phyloP scores from a whole-genome alignment of 768 basidiomycete species.

The Gloeophyllum trabeum region DNA sequence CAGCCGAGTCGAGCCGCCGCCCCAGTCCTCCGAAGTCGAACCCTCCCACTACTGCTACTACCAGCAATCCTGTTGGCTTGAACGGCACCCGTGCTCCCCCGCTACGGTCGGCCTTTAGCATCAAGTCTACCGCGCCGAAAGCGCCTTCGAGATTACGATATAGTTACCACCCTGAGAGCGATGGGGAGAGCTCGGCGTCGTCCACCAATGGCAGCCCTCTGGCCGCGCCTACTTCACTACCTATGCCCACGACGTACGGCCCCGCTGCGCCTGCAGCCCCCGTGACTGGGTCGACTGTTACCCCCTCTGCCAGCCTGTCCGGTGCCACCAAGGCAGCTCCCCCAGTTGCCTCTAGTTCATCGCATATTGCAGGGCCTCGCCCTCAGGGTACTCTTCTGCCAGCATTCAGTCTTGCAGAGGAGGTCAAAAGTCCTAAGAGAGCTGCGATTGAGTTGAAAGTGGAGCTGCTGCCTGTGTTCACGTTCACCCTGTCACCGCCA shows the following conservation, averaged over 20 bases:
- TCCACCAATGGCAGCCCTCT: too few relatives aligned
- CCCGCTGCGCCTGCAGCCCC: neutral
- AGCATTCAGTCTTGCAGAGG: conserved; percentile 10
- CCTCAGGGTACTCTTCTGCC: neutral
- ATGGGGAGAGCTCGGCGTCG: too few relatives aligned
- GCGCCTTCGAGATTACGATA: conserved; percentile 24
- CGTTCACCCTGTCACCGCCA: conserved; percentile 13
- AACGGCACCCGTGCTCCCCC: too few relatives aligned
- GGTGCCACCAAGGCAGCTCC: neutral
- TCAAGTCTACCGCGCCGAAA: conserved; percentile 51
- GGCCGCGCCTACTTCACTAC: too few relatives aligned
- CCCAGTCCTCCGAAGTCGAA: neutral
- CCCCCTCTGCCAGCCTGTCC: neutral
- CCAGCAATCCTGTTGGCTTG: conserved; percentile 10
- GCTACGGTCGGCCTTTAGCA: conserved; percentile 15
- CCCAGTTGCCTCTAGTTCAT: neutral
- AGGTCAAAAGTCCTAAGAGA: conserved; percentile 10
- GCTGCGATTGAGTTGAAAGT: conserved; percentile 17
- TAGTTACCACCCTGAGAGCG: neutral
- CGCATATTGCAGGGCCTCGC: neutral
- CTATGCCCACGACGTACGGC: neutral
- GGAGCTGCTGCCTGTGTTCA: conserved; percentile 23
- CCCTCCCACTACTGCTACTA: conserved; percentile 7
- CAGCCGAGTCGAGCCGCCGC: conserved; percentile 7
- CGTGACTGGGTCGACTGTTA: neutral